Conservation (phyloP, 2,329 filamentous ascomycete genomes). For the Ophiostoma piceae region DNA sequence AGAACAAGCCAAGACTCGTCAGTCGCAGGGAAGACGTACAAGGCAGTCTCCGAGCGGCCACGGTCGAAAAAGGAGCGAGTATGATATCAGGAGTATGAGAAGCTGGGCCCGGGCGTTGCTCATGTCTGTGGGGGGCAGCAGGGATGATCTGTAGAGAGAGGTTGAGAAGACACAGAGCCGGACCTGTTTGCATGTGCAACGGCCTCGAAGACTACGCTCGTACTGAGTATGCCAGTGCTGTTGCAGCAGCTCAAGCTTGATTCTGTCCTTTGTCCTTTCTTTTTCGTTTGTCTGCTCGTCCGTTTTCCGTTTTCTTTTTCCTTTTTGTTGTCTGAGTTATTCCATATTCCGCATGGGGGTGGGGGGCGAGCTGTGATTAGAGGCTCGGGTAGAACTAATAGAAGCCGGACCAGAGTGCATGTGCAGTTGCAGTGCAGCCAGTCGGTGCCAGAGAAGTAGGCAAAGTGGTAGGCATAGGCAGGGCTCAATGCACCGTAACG, state of each 20-base stretch:
- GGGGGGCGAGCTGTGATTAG: background rate
- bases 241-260: background rate
- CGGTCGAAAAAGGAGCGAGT: background rate
- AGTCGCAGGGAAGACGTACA: background rate
- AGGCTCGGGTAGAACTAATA: background rate
- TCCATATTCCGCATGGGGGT: constrained; percentile 7
- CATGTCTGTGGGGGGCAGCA: background rate
- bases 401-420: background rate
- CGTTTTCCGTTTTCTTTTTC: background rate
- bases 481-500: background rate
- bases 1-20: background rate
- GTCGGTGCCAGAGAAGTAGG: background rate
- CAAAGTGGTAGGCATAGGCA: background rate
- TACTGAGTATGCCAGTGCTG: no score
- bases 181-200: background rate
- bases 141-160: background rate
- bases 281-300: no score
- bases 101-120: background rate
- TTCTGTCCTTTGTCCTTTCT: no score
- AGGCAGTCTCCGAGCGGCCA: background rate
- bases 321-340: background rate
- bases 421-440: background rate
- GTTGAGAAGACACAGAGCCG: background rate
- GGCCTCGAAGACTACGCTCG: background rate
- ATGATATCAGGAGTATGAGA: background rate